A percentile compares a stretch with the other conserved stretches of the same genome.
phyloP scores from a whole-genome alignment of 1,139 yeast species.

The Blastobotrys ciferrii region DNA sequence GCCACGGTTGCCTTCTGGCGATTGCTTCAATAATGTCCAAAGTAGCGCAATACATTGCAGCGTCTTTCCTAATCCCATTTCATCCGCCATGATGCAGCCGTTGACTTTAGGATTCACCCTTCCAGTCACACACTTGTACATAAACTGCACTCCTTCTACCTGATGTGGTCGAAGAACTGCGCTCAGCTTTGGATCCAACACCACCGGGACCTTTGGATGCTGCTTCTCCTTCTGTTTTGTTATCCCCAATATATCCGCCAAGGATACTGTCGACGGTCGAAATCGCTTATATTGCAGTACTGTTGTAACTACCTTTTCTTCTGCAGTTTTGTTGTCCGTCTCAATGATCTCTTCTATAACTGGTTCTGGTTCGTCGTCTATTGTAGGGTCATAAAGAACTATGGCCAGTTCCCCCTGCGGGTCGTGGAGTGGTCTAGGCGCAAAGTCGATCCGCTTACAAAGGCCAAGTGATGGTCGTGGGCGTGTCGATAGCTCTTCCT shows the following conservation, averaged over 20 bases:
- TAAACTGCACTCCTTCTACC: slow-evolving; percentile 88
- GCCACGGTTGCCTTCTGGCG: slow-evolving; percentile 76
- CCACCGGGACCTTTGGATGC: slow-evolving; percentile 77
- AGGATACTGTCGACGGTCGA: slow-evolving; percentile 43
- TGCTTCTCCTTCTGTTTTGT: slow-evolving; percentile 48
- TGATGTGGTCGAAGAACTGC: slow-evolving; percentile 93
- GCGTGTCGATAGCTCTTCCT: slow-evolving; percentile 29
- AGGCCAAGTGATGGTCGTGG: slow-evolving; percentile 87
- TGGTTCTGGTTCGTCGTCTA: slow-evolving; percentile 48
- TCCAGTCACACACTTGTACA: slow-evolving; percentile 89
- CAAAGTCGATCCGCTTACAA: slow-evolving; percentile 61
- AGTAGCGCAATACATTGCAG: slow-evolving; percentile 85
- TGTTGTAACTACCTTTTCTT: slow-evolving; percentile 15
- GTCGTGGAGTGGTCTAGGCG: slow-evolving; percentile 89
- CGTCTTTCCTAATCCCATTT: slow-evolving; percentile 97
- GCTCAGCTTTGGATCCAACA: slow-evolving; percentile 84
- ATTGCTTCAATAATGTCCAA: slow-evolving; percentile 91
- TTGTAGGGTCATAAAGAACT: slow-evolving; percentile 91
- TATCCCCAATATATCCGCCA: slow-evolving; percentile 82
- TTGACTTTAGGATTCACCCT: slow-evolving; percentile 79
- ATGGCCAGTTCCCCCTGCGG: slow-evolving; percentile 93
- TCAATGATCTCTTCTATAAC: slow-evolving; percentile 18
- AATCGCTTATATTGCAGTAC: slow-evolving; percentile 12
- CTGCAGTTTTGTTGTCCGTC: slow-evolving; percentile 12
- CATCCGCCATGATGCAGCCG: slow-evolving; percentile 99